Percentiles rank a stretch among this genome's conserved stretches.
phyloP scores from a whole-genome alignment of 441 rosid genomes.

The Metrosideros polymorpha region DNA sequence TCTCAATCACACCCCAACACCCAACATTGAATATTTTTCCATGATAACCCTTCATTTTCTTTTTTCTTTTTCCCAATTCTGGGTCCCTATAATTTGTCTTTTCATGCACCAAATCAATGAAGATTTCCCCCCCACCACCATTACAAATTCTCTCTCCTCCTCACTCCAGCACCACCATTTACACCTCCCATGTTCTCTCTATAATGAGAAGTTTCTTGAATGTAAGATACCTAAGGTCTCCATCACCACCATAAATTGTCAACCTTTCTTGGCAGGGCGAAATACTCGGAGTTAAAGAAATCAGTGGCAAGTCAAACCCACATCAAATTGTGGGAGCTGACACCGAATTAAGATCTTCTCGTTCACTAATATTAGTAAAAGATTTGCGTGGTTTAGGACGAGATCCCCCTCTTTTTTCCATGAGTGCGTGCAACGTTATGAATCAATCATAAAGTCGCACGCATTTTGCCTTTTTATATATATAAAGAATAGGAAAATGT shows the following conservation, averaged over 20 bases:
- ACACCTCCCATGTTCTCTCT: not conserved
- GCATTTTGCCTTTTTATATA: not conserved
- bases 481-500: not conserved
- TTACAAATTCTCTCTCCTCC: constrained; percentile 14
- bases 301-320: not conserved
- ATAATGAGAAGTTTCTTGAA: constrained; percentile 16
- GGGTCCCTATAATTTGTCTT: constrained; percentile 26
- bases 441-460: not conserved
- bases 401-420: not conserved
- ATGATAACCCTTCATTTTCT: constrained; percentile 2
- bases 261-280: constrained; percentile 38
- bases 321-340: not conserved
- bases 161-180: not conserved
- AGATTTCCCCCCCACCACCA: constrained; percentile 30
- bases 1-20: constrained; percentile 9
- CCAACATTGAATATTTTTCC: not conserved
- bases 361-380: not conserved
- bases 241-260: constrained; percentile 33
- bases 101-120: constrained; percentile 18
- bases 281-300: not conserved
- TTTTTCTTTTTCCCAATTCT: not conserved
- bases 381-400: not conserved
- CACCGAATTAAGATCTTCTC: not conserved
- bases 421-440: not conserved
- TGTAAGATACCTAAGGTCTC: constrained; percentile 23